Conservation (phyloP, 352 stramenopile species). For the Phytophthora hibernalis region DNA sequence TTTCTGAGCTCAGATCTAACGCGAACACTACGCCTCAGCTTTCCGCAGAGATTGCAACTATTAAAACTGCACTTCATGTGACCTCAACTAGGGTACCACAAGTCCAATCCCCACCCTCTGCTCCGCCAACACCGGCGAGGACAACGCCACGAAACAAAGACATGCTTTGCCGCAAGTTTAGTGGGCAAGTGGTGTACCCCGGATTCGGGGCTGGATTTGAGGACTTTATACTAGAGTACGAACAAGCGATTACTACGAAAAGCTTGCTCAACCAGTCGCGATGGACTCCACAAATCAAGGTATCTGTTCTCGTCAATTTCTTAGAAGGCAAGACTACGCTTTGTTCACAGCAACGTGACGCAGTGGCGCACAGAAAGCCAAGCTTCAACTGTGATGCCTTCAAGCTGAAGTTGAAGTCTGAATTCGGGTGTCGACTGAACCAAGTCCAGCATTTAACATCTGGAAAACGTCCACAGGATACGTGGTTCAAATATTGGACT, state of each 20-base stretch:
- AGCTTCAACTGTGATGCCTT: conserved; percentile 15
- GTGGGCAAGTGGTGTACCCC: conserved; percentile 19
- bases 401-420: conserved; percentile 1
- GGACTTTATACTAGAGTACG: conserved; percentile 20
- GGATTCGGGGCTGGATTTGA: conserved; percentile 16
- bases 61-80: conserved; percentile 2
- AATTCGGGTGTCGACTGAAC: conserved; percentile 21
- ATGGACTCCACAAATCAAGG: conserved; percentile 10
- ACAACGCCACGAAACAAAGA: conserved; percentile 9
- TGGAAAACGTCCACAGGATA: conserved; percentile 16
- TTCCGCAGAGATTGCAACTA: neutral
- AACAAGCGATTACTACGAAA: conserved; percentile 16
- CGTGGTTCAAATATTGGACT: conserved; percentile 20
- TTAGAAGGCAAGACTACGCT: conserved; percentile 12
- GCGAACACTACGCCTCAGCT: neutral
- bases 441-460: conserved; percentile 19
- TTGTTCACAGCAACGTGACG: conserved; percentile 9
- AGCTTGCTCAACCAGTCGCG: conserved; percentile 10
- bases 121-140: neutral
- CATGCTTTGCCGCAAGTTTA: conserved; percentile 13
- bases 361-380: conserved; percentile 19
- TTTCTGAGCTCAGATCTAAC: neutral
- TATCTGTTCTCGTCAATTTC: conserved; percentile 20
- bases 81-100: neutral
- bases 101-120: neutral